Evolutionary conservation across 306 rosid species (phyloP), one percentile per base, ranked within the genome.

Genomic region (Vigna radiata): DNA sequence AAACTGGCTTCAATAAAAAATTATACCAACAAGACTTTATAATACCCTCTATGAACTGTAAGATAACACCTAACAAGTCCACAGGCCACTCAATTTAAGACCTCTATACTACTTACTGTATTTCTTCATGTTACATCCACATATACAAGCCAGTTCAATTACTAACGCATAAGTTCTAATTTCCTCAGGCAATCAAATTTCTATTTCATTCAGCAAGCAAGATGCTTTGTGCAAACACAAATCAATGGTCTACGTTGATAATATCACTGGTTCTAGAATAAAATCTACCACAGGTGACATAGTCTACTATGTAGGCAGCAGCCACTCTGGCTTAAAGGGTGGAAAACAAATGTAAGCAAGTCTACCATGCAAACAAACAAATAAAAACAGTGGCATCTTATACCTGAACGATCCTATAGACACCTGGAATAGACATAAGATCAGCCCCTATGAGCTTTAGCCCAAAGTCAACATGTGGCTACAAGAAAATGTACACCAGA

Each of bases 401-500:
- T 85, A 90, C 98, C 98, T 94, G 98, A 85, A 90, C 93, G 83
- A 90, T 66, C 70, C 91, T 81, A 76, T 92, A 92, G 81, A 88
- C 86, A 33, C 96, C 98, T 44, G 97, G 98, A 83, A 92, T 90
- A 54, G 97, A 86, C 98, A 94, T 92, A 61, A 94, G 89, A 85
- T 94, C 97, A 77, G 90, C 93, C 77, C 98, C 96, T 8, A 85
- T 1, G 49, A 94, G 90, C 85, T 88, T 94, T 76, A 94, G 80
- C 81, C 97, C 97, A 84, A 94, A 94, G 88, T 94, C 98, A 82
- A 94, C 91, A 85, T 88, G 87, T 61, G 97, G 98, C 98, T 94
- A 89, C 84, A 80, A 67, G 75, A 70, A 27, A 70, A 75, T 7
- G 11, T 2, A 64, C 29, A 70, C 49, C 70, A 63, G 63, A 77